phyloP scores from a whole-genome alignment of 2,329 filamentous ascomycete species.

The Nothomitra cinnamomea region DNA sequence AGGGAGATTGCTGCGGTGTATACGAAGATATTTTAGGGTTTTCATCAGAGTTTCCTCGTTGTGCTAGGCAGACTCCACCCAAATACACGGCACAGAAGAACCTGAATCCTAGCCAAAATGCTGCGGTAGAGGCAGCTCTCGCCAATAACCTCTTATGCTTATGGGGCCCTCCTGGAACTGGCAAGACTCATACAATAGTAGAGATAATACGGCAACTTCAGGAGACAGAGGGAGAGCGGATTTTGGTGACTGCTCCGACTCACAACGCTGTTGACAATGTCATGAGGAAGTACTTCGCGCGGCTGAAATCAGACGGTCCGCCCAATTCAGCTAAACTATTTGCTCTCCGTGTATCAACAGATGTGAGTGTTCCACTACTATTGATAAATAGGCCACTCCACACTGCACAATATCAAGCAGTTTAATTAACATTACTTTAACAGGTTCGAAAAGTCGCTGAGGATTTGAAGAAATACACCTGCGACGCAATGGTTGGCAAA shows the following conservation, averaged over 20 bases:
- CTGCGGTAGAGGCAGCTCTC: conserved; percentile 19
- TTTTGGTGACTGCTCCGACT: conserved; percentile 27
- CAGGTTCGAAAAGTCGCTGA: conserved; percentile 20
- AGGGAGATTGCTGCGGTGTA: conserved; percentile 17
- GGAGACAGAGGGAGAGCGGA: conserved; percentile 11
- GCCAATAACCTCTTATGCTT: conserved; percentile 21
- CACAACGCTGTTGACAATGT: conserved; percentile 31
- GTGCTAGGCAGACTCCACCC: no score
- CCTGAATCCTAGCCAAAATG: background rate
- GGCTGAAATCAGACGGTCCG: background rate
- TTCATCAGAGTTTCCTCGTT: no score
- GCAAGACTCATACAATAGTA: conserved; percentile 28
- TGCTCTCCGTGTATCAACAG: conserved; percentile 17
- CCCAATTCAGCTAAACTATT: background rate
- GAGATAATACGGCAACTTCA: conserved; percentile 22
- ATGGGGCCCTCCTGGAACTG: conserved; percentile 30
- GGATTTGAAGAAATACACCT: conserved; percentile 21
- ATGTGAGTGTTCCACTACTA: conserved; percentile 12
- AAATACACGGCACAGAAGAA: background rate
- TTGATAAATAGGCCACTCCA: no score
- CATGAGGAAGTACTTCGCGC: conserved; percentile 19
- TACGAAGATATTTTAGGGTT: background rate
- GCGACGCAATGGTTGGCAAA: conserved; percentile 20
- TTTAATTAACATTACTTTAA: no score
- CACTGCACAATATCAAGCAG: no score